Percentiles rank a stretch among this genome's conserved stretches.
Conservation (phyloP, 805 yeast species). For the Monosporozyma siamensis region DNA sequence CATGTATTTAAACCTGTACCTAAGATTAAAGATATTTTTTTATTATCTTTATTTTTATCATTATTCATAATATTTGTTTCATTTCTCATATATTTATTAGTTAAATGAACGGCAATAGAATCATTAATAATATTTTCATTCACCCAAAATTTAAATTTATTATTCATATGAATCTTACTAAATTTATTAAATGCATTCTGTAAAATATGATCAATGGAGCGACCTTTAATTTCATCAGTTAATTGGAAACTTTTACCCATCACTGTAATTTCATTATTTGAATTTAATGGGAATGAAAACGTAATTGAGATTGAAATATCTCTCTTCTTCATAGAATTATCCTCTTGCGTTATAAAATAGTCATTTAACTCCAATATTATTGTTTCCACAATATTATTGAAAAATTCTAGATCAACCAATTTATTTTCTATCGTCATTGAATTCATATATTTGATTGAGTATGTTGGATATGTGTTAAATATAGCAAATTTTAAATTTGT, state of each 20-base stretch:
- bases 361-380: conserved; percentile 12
- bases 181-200: conserved; percentile 27
- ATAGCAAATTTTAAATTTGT: conserved; percentile 21
- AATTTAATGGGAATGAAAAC: conserved; percentile 27
- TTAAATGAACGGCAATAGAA: conserved; percentile 53
- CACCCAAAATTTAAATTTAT: conserved; percentile 30
- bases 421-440: conserved; percentile 9
- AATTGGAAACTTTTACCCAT: conserved; percentile 57
- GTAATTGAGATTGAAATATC: conserved; percentile 26
- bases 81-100: conserved; percentile 33
- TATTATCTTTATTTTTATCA: not conserved
- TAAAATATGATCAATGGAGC: conserved; percentile 36
- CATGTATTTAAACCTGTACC: conserved; percentile 62
- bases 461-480: conserved; percentile 7
- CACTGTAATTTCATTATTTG: conserved; percentile 31
- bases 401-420: conserved; percentile 15
- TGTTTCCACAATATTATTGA: conserved; percentile 12
- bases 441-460: conserved; percentile 9
- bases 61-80: conserved; percentile 12
- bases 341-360: conserved; percentile 6
- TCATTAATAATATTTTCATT: conserved; percentile 45
- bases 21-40: conserved; percentile 44
- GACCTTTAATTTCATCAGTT: conserved; percentile 33
- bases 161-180: not conserved
- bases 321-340: not conserved